Evolutionary conservation across 805 yeast genomes (phyloP).

Genomic region (Candida taoyuanica): DNA sequence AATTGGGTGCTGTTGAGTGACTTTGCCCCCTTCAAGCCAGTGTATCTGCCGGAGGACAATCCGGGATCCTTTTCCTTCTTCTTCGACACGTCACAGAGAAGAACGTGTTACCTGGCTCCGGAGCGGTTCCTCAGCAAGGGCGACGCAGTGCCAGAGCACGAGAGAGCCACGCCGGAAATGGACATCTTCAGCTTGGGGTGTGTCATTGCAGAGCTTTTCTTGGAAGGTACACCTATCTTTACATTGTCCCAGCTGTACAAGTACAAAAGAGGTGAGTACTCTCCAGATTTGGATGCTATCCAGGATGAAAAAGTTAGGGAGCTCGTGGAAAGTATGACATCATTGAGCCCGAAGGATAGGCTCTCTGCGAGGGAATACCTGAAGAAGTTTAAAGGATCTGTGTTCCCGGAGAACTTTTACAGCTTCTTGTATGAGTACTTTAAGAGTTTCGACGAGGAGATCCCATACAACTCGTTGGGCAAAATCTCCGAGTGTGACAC

Average conservation of each 20-base stretch:
- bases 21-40: constrained; percentile 83
- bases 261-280: constrained; percentile 64
- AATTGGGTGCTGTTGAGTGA: constrained; percentile 82
- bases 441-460: constrained; percentile 32
- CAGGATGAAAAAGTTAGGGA: constrained; percentile 45
- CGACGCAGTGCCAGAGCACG: constrained; percentile 18
- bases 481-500: constrained; percentile 42
- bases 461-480: constrained; percentile 21
- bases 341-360: constrained; percentile 58
- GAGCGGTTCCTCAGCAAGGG: constrained; percentile 59
- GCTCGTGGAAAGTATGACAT: constrained; percentile 60
- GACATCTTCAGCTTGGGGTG: constrained; percentile 85
- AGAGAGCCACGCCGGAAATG: constrained; percentile 53
- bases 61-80: constrained; percentile 90
- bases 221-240: constrained; percentile 84
- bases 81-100: constrained; percentile 84
- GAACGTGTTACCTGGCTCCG: constrained; percentile 91
- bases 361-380: constrained; percentile 51
- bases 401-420: constrained; percentile 69
- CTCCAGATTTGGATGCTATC: constrained; percentile 58
- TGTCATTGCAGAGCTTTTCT: constrained; percentile 81
- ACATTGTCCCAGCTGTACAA: constrained; percentile 83
- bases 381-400: constrained; percentile 39
- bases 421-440: constrained; percentile 67
- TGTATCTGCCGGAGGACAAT: constrained; percentile 82